Percentiles rank a stretch among this genome's conserved stretches.
Evolutionary conservation across 2,329 filamentous ascomycete genomes (phyloP).

Genomic region (Arthrocladium fulminans): DNA sequence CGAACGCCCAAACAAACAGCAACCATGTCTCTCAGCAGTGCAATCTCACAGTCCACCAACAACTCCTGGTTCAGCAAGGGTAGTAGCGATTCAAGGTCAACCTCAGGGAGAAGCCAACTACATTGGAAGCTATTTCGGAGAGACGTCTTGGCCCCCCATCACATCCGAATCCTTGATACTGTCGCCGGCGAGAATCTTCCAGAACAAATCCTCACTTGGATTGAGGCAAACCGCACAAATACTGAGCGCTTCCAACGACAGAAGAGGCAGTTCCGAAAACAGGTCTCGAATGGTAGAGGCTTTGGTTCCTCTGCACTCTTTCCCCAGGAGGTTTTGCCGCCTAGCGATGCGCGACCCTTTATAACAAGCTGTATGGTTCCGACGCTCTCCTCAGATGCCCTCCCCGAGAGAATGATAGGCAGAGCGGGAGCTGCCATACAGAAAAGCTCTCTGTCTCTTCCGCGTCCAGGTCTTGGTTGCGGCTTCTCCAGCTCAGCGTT

Average conservation of each 20-base stretch:
- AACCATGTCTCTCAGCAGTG: conserved; percentile 4
- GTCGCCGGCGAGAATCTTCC: conserved; percentile 15
- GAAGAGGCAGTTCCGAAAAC: conserved; percentile 15
- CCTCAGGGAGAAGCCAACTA: conserved; percentile 18
- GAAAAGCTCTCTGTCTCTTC: conserved; percentile 13
- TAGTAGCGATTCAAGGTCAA: conserved; percentile 9
- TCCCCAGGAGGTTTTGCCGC: conserved; percentile 19
- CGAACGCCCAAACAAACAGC: background rate
- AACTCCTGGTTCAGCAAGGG: conserved; percentile 7
- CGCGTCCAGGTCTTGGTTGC: conserved; percentile 19
- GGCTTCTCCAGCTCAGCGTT: conserved; percentile 19
- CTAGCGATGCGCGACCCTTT: conserved; percentile 14
- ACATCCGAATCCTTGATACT: conserved; percentile 17
- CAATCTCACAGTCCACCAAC: conserved; percentile 2
- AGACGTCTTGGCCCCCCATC: conserved; percentile 19
- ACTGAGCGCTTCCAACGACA: conserved; percentile 15
- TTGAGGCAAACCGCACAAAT: conserved; percentile 14
- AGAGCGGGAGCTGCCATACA: conserved; percentile 16
- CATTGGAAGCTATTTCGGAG: conserved; percentile 19
- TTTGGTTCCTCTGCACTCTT: conserved; percentile 22
- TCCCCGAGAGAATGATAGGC: conserved; percentile 17
- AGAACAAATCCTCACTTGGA: conserved; percentile 13
- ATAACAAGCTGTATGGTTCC: conserved; percentile 22
- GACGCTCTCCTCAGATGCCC: conserved; percentile 17
- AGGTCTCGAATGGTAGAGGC: conserved; percentile 16